Evolutionary conservation across 306 rosid species (phyloP), one percentile per base, ranked within the genome.

Genomic region (Quercus rubra): DNA sequence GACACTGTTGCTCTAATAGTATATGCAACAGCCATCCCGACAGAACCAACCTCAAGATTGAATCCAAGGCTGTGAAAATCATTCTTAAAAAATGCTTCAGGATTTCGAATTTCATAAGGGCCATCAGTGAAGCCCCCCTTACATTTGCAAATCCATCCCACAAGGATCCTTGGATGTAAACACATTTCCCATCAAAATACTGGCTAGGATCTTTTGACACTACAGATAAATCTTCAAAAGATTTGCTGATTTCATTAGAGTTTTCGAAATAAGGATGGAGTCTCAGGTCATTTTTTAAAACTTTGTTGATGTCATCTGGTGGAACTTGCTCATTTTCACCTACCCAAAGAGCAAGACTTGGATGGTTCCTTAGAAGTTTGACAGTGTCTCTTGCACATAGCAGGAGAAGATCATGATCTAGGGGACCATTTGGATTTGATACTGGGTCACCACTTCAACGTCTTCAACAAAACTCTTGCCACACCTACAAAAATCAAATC

Each of bases 381-480:
- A 94, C 93, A 1, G 95, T 94, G 86, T 94, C 97, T 83, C 98
- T 91, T 11, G 91, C 98, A 85, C 97, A 92, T 75, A 91, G 86
- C 91, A 94, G 33, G 85, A 94, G 92, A 83, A 94, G 97, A 78
- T 91, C 97, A 85, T 94, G 98, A 81, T 94, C 98, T 62, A 88
- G 85, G 10, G 97, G 97, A 77, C 98, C 98, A 0, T 91, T 51
- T 74, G 97, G 97, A 84, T 94, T 33, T 33, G 35, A 33, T 33
- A 33, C 73, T 0, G 97, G 95, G 70, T 2, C 85, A 72, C 97
- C 98, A 97, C 97, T 71, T 94, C 98, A 21, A 88, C 91, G 74
- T 94, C 97, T 78, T 97, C 97, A 74, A 97, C 97, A 94, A 86
- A 94, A 94, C 82, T 94, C 98, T 85, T 94, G 98, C 97, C 98